These are phyloP conservation scores for Rhodotorula glutinis DNA, from an alignment of 1,284 basidiomycete genomes.

Conservation along the genomic window DNA sequence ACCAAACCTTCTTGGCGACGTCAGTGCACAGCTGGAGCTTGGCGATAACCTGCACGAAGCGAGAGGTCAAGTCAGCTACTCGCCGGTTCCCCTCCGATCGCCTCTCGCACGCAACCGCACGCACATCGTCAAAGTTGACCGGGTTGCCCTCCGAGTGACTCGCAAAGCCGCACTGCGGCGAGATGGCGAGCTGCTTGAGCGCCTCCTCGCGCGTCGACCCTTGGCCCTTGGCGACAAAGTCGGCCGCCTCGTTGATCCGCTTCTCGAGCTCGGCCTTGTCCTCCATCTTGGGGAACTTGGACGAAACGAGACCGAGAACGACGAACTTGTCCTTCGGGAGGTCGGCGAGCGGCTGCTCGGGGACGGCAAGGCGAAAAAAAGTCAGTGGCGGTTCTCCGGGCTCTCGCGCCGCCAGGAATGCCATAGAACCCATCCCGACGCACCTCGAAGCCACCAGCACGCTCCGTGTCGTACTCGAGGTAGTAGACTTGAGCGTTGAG, in stretches of 20 bases:
- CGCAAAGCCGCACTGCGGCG: conserved; percentile 72
- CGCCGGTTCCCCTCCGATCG: too few species aligned
- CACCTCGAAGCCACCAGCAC: conserved; percentile 63
- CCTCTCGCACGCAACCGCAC: not conserved
- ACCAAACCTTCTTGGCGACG: conserved; percentile 25
- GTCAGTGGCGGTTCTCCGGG: not conserved
- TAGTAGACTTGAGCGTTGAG: conserved; percentile 74
- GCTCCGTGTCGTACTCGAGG: conserved; percentile 70
- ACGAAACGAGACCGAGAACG: conserved; percentile 70
- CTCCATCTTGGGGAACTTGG: conserved; percentile 67
- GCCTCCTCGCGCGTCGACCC: conserved; percentile 42
- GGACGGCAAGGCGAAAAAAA: not conserved
- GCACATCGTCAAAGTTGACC: conserved; percentile 3
- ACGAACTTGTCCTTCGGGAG: conserved; percentile 66
- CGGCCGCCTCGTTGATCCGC: conserved; percentile 64
- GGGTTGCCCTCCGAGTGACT: conserved; percentile 46
- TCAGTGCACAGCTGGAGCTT: conserved; percentile 29
- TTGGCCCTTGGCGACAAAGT: conserved; percentile 56
- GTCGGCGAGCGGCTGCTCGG: conserved; percentile 59
- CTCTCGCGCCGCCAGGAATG: too few species aligned
- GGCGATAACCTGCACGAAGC: conserved; percentile 13
- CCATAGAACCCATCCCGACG: not conserved
- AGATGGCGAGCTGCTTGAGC: conserved; percentile 61
- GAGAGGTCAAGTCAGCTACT: not conserved
- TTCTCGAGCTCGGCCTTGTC: conserved; percentile 58